A percentile compares a stretch with the other conserved stretches of the same genome.
These are phyloP conservation scores for Rutstroemia sp. DNA, from an alignment of 2,329 filamentous ascomycete genomes.

Conservation along the genomic window DNA sequence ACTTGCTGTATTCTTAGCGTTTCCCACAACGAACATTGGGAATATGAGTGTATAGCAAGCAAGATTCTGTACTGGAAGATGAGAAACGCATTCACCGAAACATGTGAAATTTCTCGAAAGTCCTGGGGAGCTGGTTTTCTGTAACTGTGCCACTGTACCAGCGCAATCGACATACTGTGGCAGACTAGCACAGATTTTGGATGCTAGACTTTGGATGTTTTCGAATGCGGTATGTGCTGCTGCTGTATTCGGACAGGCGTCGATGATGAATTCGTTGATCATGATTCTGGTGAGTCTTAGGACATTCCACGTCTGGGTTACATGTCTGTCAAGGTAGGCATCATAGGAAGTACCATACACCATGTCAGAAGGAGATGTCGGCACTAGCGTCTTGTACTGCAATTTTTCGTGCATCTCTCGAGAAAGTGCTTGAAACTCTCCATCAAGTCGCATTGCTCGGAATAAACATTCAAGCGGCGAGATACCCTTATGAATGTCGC, in stretches of 20 bases:
- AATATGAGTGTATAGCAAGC: conserved; percentile 13
- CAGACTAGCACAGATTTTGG: conserved; percentile 12
- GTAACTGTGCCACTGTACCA: neutral
- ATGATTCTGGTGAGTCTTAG: conserved; percentile 8
- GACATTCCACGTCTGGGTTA: conserved; percentile 12
- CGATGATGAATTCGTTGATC: conserved; percentile 6
- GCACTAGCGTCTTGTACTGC: conserved; percentile 1
- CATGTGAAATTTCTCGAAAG: neutral
- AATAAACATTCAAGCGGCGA: conserved; percentile 1
- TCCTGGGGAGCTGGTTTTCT: neutral
- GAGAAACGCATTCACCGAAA: neutral
- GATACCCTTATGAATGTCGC: neutral
- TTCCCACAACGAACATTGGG: conserved; percentile 10
- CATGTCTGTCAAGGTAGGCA: conserved; percentile 8
- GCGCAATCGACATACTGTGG: conserved; percentile 12
- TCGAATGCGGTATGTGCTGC: neutral
- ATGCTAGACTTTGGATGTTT: conserved; percentile 3
- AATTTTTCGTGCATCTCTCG: conserved; percentile 1
- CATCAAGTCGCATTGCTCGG: conserved; percentile 1
- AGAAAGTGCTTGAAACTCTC: neutral
- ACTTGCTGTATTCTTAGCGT: neutral
- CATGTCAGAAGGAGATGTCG: neutral
- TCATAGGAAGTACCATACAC: conserved; percentile 4
- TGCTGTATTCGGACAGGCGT: neutral
- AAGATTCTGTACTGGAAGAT: neutral